phyloP scores from a whole-genome alignment of 225 moss, liverwort and hornwort genomes.

The Pseudisothecium myosuroides region DNA sequence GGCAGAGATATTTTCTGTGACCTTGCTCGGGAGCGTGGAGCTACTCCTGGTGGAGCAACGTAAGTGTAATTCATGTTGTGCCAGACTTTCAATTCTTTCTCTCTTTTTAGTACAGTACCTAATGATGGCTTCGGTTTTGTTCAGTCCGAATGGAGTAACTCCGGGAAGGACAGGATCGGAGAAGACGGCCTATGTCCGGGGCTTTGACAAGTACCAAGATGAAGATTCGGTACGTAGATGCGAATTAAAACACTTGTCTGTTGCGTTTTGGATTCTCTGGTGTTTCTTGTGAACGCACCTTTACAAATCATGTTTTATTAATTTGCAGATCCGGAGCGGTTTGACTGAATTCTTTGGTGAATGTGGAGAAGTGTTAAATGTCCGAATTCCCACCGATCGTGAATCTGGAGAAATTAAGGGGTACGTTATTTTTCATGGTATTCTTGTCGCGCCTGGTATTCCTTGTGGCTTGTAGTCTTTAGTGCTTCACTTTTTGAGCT shows the following conservation, averaged over 20 bases:
- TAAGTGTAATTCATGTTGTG: background rate
- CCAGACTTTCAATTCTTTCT: too few species aligned
- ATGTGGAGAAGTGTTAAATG: conserved; percentile 43
- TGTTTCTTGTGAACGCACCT: background rate
- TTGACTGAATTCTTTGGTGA: conserved; percentile 52
- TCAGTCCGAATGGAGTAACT: conserved; percentile 49
- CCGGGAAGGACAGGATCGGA: conserved; percentile 59
- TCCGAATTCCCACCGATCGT: conserved; percentile 55
- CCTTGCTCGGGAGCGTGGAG: conserved; percentile 49
- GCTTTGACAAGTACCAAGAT: conserved; percentile 48
- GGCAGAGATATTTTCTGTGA: conserved; percentile 71
- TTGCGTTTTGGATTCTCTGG: background rate
- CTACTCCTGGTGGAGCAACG: conserved; percentile 42
- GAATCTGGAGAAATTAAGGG: conserved; percentile 58
- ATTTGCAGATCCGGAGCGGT: conserved; percentile 42
- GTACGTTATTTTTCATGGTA: background rate
- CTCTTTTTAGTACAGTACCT: background rate
- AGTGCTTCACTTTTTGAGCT: background rate
- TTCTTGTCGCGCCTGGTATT: background rate
- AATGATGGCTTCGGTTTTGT: background rate
- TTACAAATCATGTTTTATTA: background rate
- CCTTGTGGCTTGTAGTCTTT: background rate
- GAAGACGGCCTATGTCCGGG: conserved; percentile 48
- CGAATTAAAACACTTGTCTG: background rate
- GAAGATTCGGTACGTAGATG: conserved; percentile 19